Conservation (phyloP, 441 rosid genomes). For the Kokia cookei region DNA sequence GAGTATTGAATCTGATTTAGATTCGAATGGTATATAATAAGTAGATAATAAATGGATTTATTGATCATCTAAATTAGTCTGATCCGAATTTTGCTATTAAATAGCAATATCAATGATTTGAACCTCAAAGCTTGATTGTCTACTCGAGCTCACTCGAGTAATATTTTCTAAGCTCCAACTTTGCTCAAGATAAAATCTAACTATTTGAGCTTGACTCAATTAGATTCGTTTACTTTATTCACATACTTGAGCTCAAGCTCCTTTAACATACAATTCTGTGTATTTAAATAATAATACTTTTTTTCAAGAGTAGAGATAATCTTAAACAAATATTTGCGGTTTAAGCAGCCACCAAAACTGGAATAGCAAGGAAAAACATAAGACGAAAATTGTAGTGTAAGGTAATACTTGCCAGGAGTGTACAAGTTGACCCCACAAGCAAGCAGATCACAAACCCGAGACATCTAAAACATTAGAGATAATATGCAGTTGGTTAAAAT, state of each 20-base stretch:
- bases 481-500: not conserved
- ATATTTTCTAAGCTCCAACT: too few species aligned
- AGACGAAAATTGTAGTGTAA: not conserved
- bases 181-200: not conserved
- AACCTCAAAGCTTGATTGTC: not conserved
- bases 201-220: not conserved
- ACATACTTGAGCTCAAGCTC: not conserved
- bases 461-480: not conserved
- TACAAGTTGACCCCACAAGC: not conserved
- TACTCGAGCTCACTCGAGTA: not conserved
- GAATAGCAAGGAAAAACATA: slow-evolving; percentile 13
- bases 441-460: not conserved
- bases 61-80: not conserved
- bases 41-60: not conserved
- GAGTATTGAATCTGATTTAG: not conserved
- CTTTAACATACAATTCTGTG: not conserved
- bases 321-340: slow-evolving; percentile 11
- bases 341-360: slow-evolving; percentile 12
- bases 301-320: not conserved
- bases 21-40: not conserved
- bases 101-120: not conserved
- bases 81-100: too few species aligned
- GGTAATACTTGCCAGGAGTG: not conserved
- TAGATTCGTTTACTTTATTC: not conserved
- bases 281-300: too few species aligned